phyloP scores from a whole-genome alignment of 768 basidiomycete species.

The Lactarius tabidus region DNA sequence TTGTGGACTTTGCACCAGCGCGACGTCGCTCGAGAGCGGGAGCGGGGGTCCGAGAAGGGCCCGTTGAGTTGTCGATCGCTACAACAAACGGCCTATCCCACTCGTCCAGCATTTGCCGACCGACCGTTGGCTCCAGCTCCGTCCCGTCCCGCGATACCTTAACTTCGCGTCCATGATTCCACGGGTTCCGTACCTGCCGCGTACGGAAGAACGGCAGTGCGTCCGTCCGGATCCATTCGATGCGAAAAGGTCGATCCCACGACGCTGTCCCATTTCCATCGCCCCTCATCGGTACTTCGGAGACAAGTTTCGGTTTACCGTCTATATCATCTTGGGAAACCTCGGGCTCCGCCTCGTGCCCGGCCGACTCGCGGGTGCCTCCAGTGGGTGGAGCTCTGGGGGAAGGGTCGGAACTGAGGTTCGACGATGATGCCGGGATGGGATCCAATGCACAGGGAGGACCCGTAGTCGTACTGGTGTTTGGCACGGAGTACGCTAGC shows the following conservation, averaged over 20 bases:
- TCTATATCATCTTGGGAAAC: not conserved
- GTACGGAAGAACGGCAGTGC: conserved; percentile 72
- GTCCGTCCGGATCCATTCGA: conserved; percentile 77
- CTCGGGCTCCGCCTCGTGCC: conserved; percentile 12
- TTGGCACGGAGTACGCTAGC: conserved; percentile 31
- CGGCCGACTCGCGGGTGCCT: not conserved
- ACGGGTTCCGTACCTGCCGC: conserved; percentile 81
- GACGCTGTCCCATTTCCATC: conserved; percentile 28
- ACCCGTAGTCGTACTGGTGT: conserved; percentile 33
- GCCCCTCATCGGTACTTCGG: conserved; percentile 23
- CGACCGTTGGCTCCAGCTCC: conserved; percentile 79
- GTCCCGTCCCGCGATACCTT: conserved; percentile 89
- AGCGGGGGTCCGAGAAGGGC: conserved; percentile 8
- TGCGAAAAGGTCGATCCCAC: conserved; percentile 78
- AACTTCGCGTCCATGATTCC: conserved; percentile 83
- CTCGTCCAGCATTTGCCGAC: conserved; percentile 62
- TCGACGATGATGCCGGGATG: conserved; percentile 31
- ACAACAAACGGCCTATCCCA: conserved; percentile 46
- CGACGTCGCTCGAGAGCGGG: conserved; percentile 7
- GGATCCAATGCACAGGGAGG: conserved; percentile 1
- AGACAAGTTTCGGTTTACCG: not conserved
- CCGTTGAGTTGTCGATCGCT: conserved; percentile 18
- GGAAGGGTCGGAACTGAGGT: conserved; percentile 39
- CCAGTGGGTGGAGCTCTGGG: conserved; percentile 23
- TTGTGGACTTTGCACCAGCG: conserved; percentile 10